These are phyloP conservation scores for Cladophialophora bantiana DNA, from an alignment of 2,329 filamentous ascomycete genomes.

Conservation along the genomic window DNA sequence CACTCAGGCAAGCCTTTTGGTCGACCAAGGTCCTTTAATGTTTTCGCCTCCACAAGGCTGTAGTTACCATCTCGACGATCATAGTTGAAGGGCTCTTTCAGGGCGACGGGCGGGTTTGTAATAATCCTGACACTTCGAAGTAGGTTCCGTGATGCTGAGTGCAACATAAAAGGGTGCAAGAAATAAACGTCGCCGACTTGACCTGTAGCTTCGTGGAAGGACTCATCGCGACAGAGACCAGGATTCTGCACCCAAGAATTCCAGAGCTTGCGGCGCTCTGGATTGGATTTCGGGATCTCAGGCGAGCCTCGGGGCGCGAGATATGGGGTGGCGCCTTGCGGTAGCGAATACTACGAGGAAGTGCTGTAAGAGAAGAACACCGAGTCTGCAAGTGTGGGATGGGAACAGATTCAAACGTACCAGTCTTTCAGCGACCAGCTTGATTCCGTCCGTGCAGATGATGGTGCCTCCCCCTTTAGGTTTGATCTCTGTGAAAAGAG, in stretches of 20 bases:
- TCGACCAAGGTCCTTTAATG: slow-evolving; percentile 55
- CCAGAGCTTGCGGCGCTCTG: slow-evolving; percentile 9
- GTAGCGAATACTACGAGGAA: slow-evolving; percentile 57
- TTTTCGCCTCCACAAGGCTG: slow-evolving; percentile 61
- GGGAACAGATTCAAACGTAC: slow-evolving; percentile 1
- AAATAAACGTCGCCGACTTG: slow-evolving; percentile 61
- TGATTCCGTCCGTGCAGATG: slow-evolving; percentile 67
- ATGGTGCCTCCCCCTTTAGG: slow-evolving; percentile 68
- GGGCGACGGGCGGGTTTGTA: slow-evolving; percentile 61
- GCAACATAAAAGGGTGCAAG: slow-evolving; percentile 63
- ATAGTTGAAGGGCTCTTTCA: slow-evolving; percentile 60
- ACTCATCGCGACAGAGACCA: slow-evolving; percentile 40
- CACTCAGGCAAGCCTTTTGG: slow-evolving; percentile 56
- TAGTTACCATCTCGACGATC: slow-evolving; percentile 56
- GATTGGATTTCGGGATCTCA: slow-evolving; percentile 20
- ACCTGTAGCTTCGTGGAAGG: slow-evolving; percentile 61
- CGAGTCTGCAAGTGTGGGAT: background rate
- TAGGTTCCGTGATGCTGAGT: slow-evolving; percentile 58
- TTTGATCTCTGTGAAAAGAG: slow-evolving; percentile 69
- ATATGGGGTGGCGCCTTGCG: slow-evolving; percentile 62
- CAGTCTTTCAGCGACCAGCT: slow-evolving; percentile 62
- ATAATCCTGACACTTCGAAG: slow-evolving; percentile 55
- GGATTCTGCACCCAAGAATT: slow-evolving; percentile 13
- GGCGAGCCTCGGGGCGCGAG: slow-evolving; percentile 14
- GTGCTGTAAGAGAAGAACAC: background rate